phyloP scores from a whole-genome alignment of 305 asterid species.

The Ajuga reptans region DNA sequence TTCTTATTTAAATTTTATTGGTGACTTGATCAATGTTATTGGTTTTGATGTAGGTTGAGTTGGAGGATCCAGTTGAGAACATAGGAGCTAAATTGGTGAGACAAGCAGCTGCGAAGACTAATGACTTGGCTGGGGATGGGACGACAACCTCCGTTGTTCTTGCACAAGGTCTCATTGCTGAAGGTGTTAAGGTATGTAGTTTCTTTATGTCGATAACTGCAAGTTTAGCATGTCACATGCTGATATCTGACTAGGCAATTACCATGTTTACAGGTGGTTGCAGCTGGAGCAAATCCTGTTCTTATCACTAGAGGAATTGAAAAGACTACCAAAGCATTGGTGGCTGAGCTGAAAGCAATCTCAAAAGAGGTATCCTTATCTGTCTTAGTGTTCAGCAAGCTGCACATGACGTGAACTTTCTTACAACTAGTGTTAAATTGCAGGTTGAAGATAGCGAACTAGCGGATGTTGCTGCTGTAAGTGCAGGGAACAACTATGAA shows the following conservation, averaged over 20 bases:
- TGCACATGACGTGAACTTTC: background rate
- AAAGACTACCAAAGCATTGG: conserved; percentile 84
- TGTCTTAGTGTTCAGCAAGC: background rate
- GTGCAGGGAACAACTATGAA: conserved; percentile 92
- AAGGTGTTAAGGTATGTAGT: conserved; percentile 79
- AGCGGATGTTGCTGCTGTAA: conserved; percentile 93
- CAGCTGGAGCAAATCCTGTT: conserved; percentile 97
- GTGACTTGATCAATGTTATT: background rate
- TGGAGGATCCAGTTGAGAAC: conserved; percentile 96
- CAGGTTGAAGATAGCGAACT: conserved; percentile 89
- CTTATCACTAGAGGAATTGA: conserved; percentile 91
- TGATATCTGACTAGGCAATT: background rate
- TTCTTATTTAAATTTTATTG: background rate
- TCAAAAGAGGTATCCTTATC: conserved; percentile 65
- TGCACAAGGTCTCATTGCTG: conserved; percentile 90
- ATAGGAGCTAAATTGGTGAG: conserved; percentile 94
- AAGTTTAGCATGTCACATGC: background rate
- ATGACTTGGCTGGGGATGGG: conserved; percentile 98
- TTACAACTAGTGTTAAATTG: conserved; percentile 5
- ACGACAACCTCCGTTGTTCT: conserved; percentile 97
- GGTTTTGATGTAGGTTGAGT: conserved; percentile 56
- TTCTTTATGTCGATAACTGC: background rate
- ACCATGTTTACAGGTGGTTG: conserved; percentile 59
- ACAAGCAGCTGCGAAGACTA: conserved; percentile 97
- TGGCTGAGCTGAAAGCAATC: conserved; percentile 64